Conservation (phyloP, 2,329 filamentous ascomycete species). For the Xylaria polymorpha region DNA sequence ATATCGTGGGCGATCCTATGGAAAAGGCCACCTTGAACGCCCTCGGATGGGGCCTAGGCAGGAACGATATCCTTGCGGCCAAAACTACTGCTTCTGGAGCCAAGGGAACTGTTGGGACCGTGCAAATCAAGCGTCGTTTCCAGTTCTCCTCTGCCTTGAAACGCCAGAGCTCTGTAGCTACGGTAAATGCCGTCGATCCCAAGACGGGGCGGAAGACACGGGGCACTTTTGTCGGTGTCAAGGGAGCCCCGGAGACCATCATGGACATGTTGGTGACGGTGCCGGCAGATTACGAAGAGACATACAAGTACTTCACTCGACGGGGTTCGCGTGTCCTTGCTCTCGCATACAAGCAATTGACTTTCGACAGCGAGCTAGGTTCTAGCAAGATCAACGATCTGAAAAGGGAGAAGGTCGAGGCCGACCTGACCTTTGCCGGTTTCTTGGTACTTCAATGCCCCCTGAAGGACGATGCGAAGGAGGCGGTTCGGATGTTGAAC, state of each 20-base stretch:
- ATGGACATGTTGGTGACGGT: conserved; percentile 88
- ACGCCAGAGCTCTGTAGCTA: conserved; percentile 93
- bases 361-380: conserved; percentile 82
- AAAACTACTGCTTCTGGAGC: conserved; percentile 61
- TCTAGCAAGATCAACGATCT: conserved; percentile 90
- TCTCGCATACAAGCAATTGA: conserved; percentile 92
- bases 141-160: conserved; percentile 98
- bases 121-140: conserved; percentile 96
- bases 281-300: conserved; percentile 93
- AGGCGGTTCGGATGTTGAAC: conserved; percentile 95
- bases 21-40: conserved; percentile 93
- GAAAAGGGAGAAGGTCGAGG: conserved; percentile 92
- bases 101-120: conserved; percentile 73
- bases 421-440: conserved; percentile 86
- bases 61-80: conserved; percentile 83
- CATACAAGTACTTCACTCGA: conserved; percentile 96
- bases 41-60: conserved; percentile 92
- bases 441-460: conserved; percentile 96
- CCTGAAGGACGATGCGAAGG: conserved; percentile 94
- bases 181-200: conserved; percentile 77
- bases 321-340: conserved; percentile 95
- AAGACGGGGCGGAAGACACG: conserved; percentile 80
- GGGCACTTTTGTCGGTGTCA: conserved; percentile 93
- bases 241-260: conserved; percentile 97
- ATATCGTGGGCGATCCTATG: conserved; percentile 98